Evolutionary conservation across 139 green algal species (phyloP).

Genomic region (Auxenochlorella protothecoides): DNA sequence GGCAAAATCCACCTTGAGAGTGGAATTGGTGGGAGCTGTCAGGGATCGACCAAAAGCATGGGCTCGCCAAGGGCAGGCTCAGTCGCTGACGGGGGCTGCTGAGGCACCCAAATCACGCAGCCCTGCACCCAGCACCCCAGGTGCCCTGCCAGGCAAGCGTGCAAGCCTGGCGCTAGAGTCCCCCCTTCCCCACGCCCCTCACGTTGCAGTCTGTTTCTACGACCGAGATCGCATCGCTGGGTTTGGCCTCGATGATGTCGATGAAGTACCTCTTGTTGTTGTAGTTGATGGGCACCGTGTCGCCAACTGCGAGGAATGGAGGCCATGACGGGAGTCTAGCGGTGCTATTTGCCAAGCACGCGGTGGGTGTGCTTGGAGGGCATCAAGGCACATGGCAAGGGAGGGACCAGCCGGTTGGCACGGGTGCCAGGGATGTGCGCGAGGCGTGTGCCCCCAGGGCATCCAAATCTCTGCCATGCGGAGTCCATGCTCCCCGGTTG

Average conservation of each 20-base stretch:
- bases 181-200: neutral
- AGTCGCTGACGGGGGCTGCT: too few relatives aligned
- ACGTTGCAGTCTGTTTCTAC: slow-evolving; percentile 93
- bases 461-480: too few relatives aligned
- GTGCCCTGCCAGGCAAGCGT: too few relatives aligned
- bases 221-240: slow-evolving; percentile 78
- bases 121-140: neutral
- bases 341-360: neutral
- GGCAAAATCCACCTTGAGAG: slow-evolving; percentile 82
- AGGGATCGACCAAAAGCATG: neutral
- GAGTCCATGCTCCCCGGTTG: too few relatives aligned
- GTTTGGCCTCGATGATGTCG: slow-evolving; percentile 75
- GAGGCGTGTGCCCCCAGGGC: too few relatives aligned
- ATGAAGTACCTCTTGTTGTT: slow-evolving; percentile 95
- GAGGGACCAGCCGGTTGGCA: too few relatives aligned
- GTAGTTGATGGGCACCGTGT: slow-evolving; percentile 89
- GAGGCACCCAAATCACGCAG: neutral
- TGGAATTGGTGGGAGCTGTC: neutral
- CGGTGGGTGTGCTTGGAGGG: neutral
- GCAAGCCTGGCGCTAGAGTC: too few relatives aligned
- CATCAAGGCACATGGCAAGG: neutral
- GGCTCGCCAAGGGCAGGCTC: neutral
- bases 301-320: slow-evolving; percentile 32
- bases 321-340: neutral
- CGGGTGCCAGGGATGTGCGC: too few relatives aligned